Base-by-base conservation (phyloP, 2,329 filamentous ascomycete genomes). In the Paramyrothecium sp. region DNA sequence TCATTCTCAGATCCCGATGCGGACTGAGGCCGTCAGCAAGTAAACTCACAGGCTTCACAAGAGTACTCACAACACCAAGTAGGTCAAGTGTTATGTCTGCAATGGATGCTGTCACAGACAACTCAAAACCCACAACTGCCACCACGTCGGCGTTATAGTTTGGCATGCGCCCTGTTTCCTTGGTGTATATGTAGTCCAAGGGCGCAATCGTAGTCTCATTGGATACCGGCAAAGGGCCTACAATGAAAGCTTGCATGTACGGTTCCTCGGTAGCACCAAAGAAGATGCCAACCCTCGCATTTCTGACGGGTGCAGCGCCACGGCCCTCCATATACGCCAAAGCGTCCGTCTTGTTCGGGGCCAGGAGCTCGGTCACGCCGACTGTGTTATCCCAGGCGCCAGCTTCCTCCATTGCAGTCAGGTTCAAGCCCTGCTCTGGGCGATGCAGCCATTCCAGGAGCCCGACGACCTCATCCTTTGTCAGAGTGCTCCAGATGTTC, bases 341-440 rank as follows among this genome's bases (percentile, higher is more conserved):
- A 0, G 72, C 76, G 56, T 79, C 78, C 0, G 78, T 79, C 68
- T 83, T 83, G 66, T 82, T 82, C 1, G 79, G 79, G 63, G 81
- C 78, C 3, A 53, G n/a, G 2, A 53, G 51, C 30, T 53, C 51
- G 7, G 51, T 53, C 11, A 53, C 30, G 11, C 54, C 71, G 69
- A 74, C 63, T 0, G 66, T 68, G 60, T 75, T 75, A 49, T 75
- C 73, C 73, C 73, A 76, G 5, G 63, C 62, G 0, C 65, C 67
- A 3, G 72, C 71, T 8, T 73, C 61, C 12, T 73, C 72, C 5
- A 62, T 55, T 1, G 59, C 48, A 2, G 73, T 76, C 44, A 79
- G 64, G 59, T 78, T 79, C 46, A 78, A 63, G 19, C 73, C 71
- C 2, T 61, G 51, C 59, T 75, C 74, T 1, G 61, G 65, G 56